These are phyloP conservation scores for Hymenoscyphus fraxineus DNA, from an alignment of 2,329 filamentous ascomycete genomes.

Conservation along the genomic window DNA sequence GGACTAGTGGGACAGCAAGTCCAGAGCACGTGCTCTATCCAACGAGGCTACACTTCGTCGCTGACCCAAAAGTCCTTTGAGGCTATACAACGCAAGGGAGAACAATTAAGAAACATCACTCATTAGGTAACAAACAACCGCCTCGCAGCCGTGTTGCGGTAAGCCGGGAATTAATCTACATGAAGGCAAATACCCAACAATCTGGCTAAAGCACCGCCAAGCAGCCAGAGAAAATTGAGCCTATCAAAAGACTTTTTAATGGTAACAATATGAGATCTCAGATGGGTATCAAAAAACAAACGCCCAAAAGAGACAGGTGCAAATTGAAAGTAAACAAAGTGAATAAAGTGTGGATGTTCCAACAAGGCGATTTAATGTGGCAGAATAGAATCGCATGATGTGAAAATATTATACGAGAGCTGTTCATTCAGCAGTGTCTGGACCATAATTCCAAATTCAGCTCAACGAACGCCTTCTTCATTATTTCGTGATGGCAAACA, in stretches of 20 bases:
- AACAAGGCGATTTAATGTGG: neutral
- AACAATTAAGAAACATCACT: neutral
- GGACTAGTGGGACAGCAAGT: neutral
- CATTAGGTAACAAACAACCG: neutral
- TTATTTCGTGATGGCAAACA: neutral
- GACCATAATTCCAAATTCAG: neutral
- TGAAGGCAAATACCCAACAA: conserved; percentile 9
- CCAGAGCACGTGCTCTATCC: neutral
- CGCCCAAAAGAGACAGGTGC: neutral
- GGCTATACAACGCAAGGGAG: neutral
- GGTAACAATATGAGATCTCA: neutral
- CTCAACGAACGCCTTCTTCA: neutral
- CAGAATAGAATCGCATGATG: neutral
- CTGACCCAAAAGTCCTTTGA: neutral
- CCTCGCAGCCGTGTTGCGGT: conserved; percentile 6
- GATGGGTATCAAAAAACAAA: neutral
- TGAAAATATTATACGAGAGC: neutral
- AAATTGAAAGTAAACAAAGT: neutral
- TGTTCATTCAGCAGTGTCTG: neutral
- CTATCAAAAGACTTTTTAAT: neutral
- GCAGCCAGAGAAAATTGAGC: conserved; percentile 5
- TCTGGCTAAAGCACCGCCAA: conserved; percentile 12
- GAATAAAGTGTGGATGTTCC: neutral
- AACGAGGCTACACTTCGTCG: neutral
- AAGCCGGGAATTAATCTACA: neutral